Conservation (phyloP, 2,329 filamentous ascomycete genomes). For the Phoma sp. region DNA sequence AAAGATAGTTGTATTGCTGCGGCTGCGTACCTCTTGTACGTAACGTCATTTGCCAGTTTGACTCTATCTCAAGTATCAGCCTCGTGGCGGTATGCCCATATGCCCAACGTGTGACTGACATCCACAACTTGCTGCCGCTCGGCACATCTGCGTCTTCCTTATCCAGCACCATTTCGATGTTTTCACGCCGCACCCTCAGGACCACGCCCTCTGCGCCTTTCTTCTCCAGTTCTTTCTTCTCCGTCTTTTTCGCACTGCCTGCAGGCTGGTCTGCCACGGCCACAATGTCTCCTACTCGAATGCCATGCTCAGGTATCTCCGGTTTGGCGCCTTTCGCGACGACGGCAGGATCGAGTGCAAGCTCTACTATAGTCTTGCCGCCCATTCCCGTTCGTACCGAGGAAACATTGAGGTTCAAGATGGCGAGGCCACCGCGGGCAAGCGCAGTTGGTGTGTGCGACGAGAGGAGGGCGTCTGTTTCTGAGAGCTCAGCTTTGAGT, state of each 20-base stretch:
- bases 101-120: conserved; percentile 55
- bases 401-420: conserved; percentile 75
- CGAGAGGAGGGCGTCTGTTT: conserved; percentile 71
- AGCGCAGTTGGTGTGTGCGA: conserved; percentile 72
- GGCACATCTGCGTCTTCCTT: conserved; percentile 65
- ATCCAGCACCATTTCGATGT: conserved; percentile 72
- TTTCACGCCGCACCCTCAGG: conserved; percentile 64
- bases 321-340: conserved; percentile 51
- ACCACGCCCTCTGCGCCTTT: conserved; percentile 75
- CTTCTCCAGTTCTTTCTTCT: conserved; percentile 73
- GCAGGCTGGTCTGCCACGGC: conserved; percentile 76
- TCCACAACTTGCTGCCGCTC: conserved; percentile 63
- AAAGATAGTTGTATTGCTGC: conserved; percentile 15
- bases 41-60: conserved; percentile 71
- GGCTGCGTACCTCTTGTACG: conserved; percentile 62
- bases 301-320: conserved; percentile 75
- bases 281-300: conserved; percentile 80
- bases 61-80: conserved; percentile 57
- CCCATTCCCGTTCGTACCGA: conserved; percentile 87
- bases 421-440: conserved; percentile 77
- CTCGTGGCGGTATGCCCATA: not conserved
- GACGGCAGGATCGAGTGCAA: conserved; percentile 75
- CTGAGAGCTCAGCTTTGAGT: conserved; percentile 73
- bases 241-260: conserved; percentile 72
- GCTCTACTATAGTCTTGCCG: conserved; percentile 87